phyloP scores from a whole-genome alignment of 129 eudicot genomes.

The Glebionis coronaria region DNA sequence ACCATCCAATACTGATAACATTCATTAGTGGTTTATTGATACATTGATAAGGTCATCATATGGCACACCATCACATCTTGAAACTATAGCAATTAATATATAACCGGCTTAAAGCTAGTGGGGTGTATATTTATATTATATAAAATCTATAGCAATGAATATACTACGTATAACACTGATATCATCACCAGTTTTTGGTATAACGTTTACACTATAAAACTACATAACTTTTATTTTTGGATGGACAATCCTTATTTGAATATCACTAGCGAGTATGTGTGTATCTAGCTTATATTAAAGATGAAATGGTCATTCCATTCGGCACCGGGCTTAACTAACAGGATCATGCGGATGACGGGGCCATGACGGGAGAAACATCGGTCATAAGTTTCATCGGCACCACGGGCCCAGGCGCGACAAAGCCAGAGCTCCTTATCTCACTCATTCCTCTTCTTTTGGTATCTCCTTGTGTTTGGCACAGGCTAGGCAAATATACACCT shows the following conservation, averaged over 20 bases:
- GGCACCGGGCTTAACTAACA: not conserved
- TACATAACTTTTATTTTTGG: not conserved
- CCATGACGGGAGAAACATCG: conserved; percentile 4
- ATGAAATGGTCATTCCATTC: not conserved
- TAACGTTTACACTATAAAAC: not conserved
- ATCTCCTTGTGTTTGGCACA: conserved; percentile 50
- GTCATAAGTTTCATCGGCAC: not conserved
- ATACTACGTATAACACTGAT: not conserved
- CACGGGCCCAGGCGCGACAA: conserved; percentile 54
- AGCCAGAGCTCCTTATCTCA: conserved; percentile 76
- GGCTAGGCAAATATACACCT: conserved; percentile 76
- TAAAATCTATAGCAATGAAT: too few relatives aligned
- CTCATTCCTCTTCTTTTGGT: conserved; percentile 64
- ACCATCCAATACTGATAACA: too few relatives aligned
- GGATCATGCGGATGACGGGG: not conserved
- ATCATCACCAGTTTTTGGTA: not conserved
- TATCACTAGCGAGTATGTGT: not conserved
- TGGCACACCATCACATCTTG: too few relatives aligned
- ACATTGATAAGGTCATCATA: too few relatives aligned
- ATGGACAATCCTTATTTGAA: not conserved
- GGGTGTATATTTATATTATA: too few relatives aligned
- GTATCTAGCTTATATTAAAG: not conserved
- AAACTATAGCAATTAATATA: too few relatives aligned
- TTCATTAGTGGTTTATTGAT: too few relatives aligned
- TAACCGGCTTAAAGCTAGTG: too few relatives aligned